Conservation (phyloP, 1,284 basidiomycete species). For the Fomitopsis betulina region DNA sequence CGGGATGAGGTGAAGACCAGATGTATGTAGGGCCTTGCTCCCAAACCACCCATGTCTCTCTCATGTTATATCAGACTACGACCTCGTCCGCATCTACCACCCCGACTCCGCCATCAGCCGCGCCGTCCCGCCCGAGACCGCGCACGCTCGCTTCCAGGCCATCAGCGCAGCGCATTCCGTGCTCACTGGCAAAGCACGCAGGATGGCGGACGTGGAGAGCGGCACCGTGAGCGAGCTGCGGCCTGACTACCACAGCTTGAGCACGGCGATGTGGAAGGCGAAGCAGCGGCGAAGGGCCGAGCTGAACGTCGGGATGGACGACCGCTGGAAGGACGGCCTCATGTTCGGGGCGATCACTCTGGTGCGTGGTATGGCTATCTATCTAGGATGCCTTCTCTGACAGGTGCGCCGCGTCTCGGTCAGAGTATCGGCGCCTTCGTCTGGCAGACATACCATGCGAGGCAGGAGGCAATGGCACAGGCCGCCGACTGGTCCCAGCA, state of each 20-base stretch:
- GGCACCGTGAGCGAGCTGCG: conserved; percentile 28
- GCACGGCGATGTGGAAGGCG: conserved; percentile 34
- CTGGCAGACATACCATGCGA: conserved; percentile 19
- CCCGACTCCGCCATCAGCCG: conserved; percentile 58
- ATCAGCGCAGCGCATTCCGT: conserved; percentile 59
- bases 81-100: conserved; percentile 66
- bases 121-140: conserved; percentile 37
- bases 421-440: conserved; percentile 22
- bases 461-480: conserved; percentile 14
- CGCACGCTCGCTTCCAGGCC: conserved; percentile 56
- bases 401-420: background rate
- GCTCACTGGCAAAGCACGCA: conserved; percentile 36
- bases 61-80: conserved; percentile 49
- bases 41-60: background rate
- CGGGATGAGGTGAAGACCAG: conserved; percentile 58
- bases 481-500: background rate
- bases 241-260: conserved; percentile 26
- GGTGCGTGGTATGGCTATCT: conserved; percentile 31
- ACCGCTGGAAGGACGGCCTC: conserved; percentile 53
- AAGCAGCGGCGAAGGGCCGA: conserved; percentile 37
- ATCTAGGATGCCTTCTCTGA: background rate
- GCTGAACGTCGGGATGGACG: conserved; percentile 32
- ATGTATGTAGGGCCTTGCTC: conserved; percentile 40
- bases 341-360: conserved; percentile 44
- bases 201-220: conserved; percentile 26